These are phyloP conservation scores for Hymenoscyphus infarciens DNA, from an alignment of 2,329 filamentous ascomycete species.

Conservation along the genomic window DNA sequence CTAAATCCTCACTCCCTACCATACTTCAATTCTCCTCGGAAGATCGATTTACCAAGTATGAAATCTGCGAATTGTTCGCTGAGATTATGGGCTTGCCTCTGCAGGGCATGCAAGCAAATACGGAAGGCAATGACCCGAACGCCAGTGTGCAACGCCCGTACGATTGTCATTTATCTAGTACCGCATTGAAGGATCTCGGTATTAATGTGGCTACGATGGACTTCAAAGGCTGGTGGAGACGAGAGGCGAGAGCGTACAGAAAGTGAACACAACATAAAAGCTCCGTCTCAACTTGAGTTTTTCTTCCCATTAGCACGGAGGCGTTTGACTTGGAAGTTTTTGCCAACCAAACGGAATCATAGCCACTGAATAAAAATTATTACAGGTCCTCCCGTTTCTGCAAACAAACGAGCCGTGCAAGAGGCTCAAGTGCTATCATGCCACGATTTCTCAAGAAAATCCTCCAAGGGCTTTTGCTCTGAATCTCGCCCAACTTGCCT, in stretches of 20 bases:
- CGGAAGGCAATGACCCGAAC: constrained; percentile 68
- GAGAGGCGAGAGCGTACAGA: constrained; percentile 55
- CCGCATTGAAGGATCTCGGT: constrained; percentile 65
- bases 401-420: too few relatives aligned
- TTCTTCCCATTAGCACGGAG: not conserved
- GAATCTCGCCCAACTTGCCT: too few relatives aligned
- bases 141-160: constrained; percentile 75
- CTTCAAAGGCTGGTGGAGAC: constrained; percentile 78
- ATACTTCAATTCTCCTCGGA: constrained; percentile 85
- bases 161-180: constrained; percentile 82
- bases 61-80: constrained; percentile 75
- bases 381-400: too few relatives aligned
- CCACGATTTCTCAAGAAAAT: too few relatives aligned
- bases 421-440: too few relatives aligned
- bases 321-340: not conserved
- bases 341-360: not conserved
- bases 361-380: not conserved
- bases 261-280: constrained; percentile 20
- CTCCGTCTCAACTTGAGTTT: too few relatives aligned
- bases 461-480: too few relatives aligned
- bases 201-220: constrained; percentile 72
- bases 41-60: constrained; percentile 83
- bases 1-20: constrained; percentile 55
- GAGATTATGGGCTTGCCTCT: constrained; percentile 74
- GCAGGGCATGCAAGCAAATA: constrained; percentile 64